Evolutionary conservation across 1,284 basidiomycete species (phyloP), one percentile per base, ranked within the genome.

Genomic region (Rhodotorula sp.): DNA sequence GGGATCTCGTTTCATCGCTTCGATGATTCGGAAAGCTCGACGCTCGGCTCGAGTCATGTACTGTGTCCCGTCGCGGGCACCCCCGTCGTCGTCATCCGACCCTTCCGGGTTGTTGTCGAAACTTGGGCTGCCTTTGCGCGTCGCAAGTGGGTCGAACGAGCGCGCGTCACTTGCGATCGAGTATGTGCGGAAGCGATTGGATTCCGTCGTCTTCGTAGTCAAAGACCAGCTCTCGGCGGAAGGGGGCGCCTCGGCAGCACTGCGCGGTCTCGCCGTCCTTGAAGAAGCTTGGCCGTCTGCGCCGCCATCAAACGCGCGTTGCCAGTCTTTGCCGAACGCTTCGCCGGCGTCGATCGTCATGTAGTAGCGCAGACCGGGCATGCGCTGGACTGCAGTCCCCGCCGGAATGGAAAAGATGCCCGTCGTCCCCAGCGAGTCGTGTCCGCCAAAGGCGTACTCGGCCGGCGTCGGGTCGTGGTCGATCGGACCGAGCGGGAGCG

Each of bases 361-460:
- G 55, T 71, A 70, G 29, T 60, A 45, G 18, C 71, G 46, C n/a
- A 75, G 42, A 3, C 73, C 73, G 24, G 73, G 71, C 73, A 75
- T 75, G 5, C 71, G 29, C 45, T 54, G 44, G 2, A 62, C 58
- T 0, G 73, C 68, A 3, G 68, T 67, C 7, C 71, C 73, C 0
- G 68, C 71, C 1, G 71, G 71, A 6, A 75, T 26, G 7, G 51
- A n/a, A 53, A 73, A 75, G 42, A 75, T n/a, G 37, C 73, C 73
- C 8, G 67, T 60, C 1, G 51, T 15, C 15, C 53, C 49, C 3
- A 60, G 62, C n/a, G 46, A 20, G 49, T 70, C 67, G 46, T 75
- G 73, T 3, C 73, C 73, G 18, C 73, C 73, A 48, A 71, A 75
- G 10, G 73, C 73, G 44, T 46, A 70, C 24, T 75, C 73, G 26